A percentile compares a stretch with the other conserved stretches of the same genome.
phyloP scores from a whole-genome alignment of 768 basidiomycete species.

The Erythrobasidium yunnanense region DNA sequence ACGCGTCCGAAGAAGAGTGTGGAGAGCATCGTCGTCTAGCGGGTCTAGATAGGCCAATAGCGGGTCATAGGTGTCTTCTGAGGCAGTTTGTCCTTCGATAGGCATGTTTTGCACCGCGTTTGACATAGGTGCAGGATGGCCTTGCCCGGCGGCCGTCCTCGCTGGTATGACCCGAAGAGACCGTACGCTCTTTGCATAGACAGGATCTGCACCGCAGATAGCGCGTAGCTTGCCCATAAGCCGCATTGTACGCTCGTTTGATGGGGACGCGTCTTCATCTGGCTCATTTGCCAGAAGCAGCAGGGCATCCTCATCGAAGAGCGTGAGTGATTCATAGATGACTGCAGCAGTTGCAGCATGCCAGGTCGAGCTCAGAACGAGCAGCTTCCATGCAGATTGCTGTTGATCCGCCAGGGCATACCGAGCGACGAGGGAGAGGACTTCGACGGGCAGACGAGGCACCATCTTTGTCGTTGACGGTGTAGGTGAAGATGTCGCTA shows the following conservation, averaged over 20 bases:
- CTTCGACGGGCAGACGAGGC: background rate
- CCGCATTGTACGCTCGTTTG: background rate
- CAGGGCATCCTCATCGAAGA: background rate
- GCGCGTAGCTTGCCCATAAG: constrained; percentile 11
- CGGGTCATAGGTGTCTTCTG: background rate
- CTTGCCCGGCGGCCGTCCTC: background rate
- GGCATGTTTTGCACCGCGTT: background rate
- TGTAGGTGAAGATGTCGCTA: background rate
- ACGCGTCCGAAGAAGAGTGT: background rate
- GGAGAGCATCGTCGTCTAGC: background rate
- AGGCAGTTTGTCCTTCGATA: background rate
- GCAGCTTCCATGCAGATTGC: background rate
- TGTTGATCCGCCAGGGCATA: background rate
- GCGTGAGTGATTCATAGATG: background rate
- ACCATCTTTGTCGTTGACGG: background rate
- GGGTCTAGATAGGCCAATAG: background rate
- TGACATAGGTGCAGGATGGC: background rate
- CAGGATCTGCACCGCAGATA: background rate
- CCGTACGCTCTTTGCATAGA: background rate
- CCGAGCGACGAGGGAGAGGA: background rate
- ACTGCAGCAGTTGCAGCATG: background rate
- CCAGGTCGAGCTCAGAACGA: constrained; percentile 1
- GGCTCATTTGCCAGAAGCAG: background rate
- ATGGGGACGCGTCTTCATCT: background rate
- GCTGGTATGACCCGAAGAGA: background rate